Evolutionary conservation across 306 rosid genomes (phyloP), one percentile per base, ranked within the genome.

Genomic region (Quercus parvula): DNA sequence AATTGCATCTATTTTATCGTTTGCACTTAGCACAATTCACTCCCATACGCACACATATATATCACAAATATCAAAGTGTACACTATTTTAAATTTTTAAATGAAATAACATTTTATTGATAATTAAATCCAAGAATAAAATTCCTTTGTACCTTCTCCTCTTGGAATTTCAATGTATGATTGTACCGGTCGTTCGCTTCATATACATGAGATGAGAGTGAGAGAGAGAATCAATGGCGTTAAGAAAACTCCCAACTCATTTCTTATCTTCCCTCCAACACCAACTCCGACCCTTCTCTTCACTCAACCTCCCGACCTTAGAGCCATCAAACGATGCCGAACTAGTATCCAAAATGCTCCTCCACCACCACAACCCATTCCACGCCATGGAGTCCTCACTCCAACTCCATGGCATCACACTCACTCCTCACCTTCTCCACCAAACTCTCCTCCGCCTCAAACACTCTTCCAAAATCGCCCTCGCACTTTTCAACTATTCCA

Each of bases 301-400:
- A 4, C 41, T 73, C 30, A 10, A 20, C 17, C 62, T 81, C 79
- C 87, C 90, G 9, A 33, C 52, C 22, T 69, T 86, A 5, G 79
- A 79, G 12, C 85, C 88, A 18, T 82, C 90, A 55, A 64, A 38
- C 73, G 97, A 92, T 54, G 94, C 94, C 59, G 95, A 90, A 4
- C 15, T 77, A 77, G 35, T 92, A 0, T 83, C 93, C 0, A 82
- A 86, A 19, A 79, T 94, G 75, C 97, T 94, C 44, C 80, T 91
- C 58, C 78, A 77, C n/a, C 99, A 94, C 56, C 92, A 92, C 88
- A 92, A 94, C 77, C 99, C 99, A 2, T 94, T 86, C 81, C 99
- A 94, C 81, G 84, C 92, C 35, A 83, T 78, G 80, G 97, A 94
- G 68, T 88, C 92, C 49, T 86, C 90, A 15, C 92, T 90, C 77